Percentiles rank a stretch among this genome's conserved stretches.
Conservation (phyloP, 2,329 filamentous ascomycete species). For the Coniosporium tulheliwenetii region DNA sequence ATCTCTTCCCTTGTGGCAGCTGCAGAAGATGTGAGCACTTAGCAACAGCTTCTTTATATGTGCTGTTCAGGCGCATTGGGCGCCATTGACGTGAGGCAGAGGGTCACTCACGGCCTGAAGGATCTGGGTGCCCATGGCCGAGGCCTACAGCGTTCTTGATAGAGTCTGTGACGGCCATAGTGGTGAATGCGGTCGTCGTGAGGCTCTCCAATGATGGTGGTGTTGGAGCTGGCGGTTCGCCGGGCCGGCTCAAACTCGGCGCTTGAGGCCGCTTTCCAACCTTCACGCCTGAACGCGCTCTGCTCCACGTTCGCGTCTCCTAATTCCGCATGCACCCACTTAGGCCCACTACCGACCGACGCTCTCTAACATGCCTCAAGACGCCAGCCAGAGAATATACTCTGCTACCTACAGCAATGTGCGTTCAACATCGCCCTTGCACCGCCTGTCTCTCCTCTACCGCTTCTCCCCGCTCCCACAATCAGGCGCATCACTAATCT, state of each 20-base stretch:
- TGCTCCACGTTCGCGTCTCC: not conserved
- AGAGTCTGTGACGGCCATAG: slow-evolving; percentile 22
- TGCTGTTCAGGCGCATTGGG: not conserved
- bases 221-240: not conserved
- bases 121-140: slow-evolving; percentile 11
- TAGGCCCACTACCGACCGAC: slow-evolving; percentile 3
- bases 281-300: too few relatives aligned
- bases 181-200: slow-evolving; percentile 1
- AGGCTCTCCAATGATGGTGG: not conserved
- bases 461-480: not conserved
- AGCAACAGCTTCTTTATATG: slow-evolving; percentile 1
- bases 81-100: slow-evolving; percentile 1
- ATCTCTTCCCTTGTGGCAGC: slow-evolving; percentile 81
- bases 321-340: not conserved
- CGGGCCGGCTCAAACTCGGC: not conserved
- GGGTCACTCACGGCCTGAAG: slow-evolving; percentile 15
- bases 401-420: slow-evolving; percentile 52
- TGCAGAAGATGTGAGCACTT: slow-evolving; percentile 18
- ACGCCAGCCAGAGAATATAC: slow-evolving; percentile 34
- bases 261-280: not conserved
- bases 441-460: not conserved
- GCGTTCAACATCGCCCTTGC: slow-evolving; percentile 3
- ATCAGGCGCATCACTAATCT: not conserved
- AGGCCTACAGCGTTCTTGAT: slow-evolving; percentile 34
- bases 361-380: slow-evolving; percentile 16